Percentiles rank a stretch among this genome's conserved stretches.
phyloP scores from a whole-genome alignment of 164 flowering plant genomes.

The Vitis labrusca region DNA sequence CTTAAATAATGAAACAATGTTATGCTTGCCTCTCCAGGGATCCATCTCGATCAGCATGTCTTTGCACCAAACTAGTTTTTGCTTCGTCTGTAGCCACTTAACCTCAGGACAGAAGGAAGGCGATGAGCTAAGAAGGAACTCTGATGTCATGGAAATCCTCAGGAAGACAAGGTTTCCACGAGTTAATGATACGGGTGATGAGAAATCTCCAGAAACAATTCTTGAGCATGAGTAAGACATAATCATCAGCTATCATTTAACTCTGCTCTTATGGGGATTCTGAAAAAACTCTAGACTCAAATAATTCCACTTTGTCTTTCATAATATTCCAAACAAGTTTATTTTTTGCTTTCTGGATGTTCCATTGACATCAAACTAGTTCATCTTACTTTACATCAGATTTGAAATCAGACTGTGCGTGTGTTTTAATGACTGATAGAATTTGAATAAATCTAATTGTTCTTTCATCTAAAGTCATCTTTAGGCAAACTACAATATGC shows the following conservation, averaged over 20 bases:
- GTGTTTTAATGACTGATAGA: too few relatives aligned
- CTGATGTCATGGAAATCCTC: constrained; percentile 76
- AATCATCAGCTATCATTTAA: neutral
- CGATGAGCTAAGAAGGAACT: constrained; percentile 64
- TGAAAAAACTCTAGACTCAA: neutral
- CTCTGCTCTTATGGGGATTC: neutral
- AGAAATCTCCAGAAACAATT: constrained; percentile 67
- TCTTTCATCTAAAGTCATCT: too few relatives aligned
- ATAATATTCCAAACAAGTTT: neutral
- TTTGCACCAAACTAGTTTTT: constrained; percentile 68
- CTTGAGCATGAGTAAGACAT: constrained; percentile 66
- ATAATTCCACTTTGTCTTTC: neutral
- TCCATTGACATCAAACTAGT: neutral
- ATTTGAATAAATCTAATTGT: too few relatives aligned
- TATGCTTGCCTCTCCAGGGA: constrained; percentile 43
- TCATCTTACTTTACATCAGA: neutral
- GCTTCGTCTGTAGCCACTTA: constrained; percentile 66
- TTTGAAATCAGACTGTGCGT: neutral
- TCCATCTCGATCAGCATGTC: constrained; percentile 72
- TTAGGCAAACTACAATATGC: too few relatives aligned
- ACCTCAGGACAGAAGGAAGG: constrained; percentile 79
- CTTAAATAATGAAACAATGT: neutral
- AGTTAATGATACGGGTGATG: constrained; percentile 37
- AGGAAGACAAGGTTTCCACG: constrained; percentile 70
- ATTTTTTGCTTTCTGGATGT: neutral